Conservation (phyloP, 208 protist genomes). For the Leptomonas seymouri region DNA sequence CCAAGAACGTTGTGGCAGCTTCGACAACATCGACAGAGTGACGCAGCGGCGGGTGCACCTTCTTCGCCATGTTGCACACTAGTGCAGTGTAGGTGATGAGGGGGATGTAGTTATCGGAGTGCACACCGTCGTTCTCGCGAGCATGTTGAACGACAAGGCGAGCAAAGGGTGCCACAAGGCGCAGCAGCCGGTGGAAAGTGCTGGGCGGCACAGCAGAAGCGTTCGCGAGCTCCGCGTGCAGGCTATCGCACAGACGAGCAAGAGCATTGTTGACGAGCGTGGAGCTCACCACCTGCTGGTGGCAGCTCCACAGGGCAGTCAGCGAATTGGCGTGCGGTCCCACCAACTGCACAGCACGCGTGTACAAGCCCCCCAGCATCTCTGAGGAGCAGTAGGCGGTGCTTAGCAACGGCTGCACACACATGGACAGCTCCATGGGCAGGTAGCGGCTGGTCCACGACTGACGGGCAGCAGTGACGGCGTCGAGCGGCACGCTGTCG, state of each 20-base stretch:
- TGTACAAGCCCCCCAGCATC: slow-evolving; percentile 50
- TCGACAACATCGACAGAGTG: slow-evolving; percentile 21
- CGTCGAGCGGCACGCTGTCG: slow-evolving; percentile 52
- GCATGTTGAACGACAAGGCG: slow-evolving; percentile 28
- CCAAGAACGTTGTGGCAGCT: slow-evolving; percentile 51
- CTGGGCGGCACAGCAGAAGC: slow-evolving; percentile 1
- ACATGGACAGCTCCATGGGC: slow-evolving; percentile 22
- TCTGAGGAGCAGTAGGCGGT: slow-evolving; percentile 20
- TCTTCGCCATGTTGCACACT: slow-evolving; percentile 20
- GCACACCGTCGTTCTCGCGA: slow-evolving; percentile 30
- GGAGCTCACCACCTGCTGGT: slow-evolving; percentile 29
- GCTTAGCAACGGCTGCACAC: slow-evolving; percentile 26
- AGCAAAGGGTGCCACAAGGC: slow-evolving; percentile 38
- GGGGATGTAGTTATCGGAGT: slow-evolving; percentile 66
- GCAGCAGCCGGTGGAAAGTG: slow-evolving; percentile 31
- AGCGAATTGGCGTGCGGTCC: slow-evolving; percentile 62
- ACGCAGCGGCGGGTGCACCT: slow-evolving; percentile 35
- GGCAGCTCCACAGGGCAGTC: slow-evolving; percentile 23
- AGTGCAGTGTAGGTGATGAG: slow-evolving; percentile 49
- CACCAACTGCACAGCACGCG: slow-evolving; percentile 45
- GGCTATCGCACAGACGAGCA: slow-evolving; percentile 11
- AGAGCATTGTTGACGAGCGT: slow-evolving; percentile 38
- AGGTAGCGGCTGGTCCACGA: slow-evolving; percentile 16
- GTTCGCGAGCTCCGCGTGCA: slow-evolving; percentile 8
- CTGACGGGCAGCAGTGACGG: slow-evolving; percentile 25